Evolutionary conservation across 108 stramenopile species (phyloP), one percentile per base, ranked within the genome.

Genomic region (Conticribra weissflogii): DNA sequence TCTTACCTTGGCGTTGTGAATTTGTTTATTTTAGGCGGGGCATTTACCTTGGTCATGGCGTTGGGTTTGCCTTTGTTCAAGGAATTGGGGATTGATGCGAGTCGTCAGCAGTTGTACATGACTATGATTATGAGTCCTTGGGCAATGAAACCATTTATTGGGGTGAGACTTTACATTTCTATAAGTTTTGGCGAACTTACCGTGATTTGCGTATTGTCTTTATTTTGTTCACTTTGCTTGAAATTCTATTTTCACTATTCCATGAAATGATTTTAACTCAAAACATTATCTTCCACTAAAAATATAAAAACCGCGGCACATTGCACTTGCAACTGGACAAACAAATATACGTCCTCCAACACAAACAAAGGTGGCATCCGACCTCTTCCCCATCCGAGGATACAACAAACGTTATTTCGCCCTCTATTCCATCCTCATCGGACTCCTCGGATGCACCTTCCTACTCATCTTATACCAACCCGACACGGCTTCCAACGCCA

Each of bases 141-240:
- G 53, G 79, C 79, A 0, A 71, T 81, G 74, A 81, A 81, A 70
- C 79, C 79, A 25, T 81, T 81, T 45, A 71, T 81, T 54, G 79
- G 79, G 2, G 74, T 74, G 29, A 68, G 74, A 0, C 65, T 23
- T 21, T 12, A 3, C 5, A 51, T 3, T n/a, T 8, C 44, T 9
- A 45, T 45, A 45, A 14, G 9, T n/a, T n/a, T n/a, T n/a, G n/a
- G n/a, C n/a, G n/a, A n/a, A n/a, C 44, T 45, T 14, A 45, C 9
- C 16, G 44, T 16, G 44, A 14, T 16, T 9, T 45, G 14, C 9
- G 44, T 45, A 45, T 45, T 45, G 16, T 45, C 44, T 14, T 14
- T 14, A 9, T 16, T 14, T 45, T 45, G 16, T 45, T 45, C 16
- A 45, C 9, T 16, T 45, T 9, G 44, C 44, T 16, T 45, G n/a